phyloP scores from a whole-genome alignment of 2,329 filamentous ascomycete species.

The Pyrenophora graminea region DNA sequence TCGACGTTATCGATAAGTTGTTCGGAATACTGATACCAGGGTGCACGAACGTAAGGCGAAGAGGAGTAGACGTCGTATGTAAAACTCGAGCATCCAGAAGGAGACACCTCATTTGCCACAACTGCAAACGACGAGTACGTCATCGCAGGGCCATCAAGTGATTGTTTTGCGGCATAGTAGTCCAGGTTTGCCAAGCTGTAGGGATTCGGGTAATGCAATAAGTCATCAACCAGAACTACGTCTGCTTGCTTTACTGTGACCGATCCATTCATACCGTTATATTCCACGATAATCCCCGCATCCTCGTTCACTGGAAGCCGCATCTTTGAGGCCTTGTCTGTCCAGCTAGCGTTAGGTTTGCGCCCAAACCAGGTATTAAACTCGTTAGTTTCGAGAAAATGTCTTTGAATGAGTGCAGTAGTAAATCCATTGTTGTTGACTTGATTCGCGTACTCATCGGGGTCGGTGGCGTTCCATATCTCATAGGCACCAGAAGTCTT shows the following conservation, averaged over 20 bases:
- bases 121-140: conserved; percentile 73
- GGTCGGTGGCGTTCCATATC: conserved; percentile 67
- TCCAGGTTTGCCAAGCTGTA: conserved; percentile 63
- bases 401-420: conserved; percentile 64
- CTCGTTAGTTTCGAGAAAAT: conserved; percentile 60
- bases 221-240: conserved; percentile 68
- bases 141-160: conserved; percentile 71
- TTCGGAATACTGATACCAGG: conserved; percentile 73
- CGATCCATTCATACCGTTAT: conserved; percentile 67
- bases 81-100: conserved; percentile 69
- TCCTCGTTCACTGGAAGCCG: conserved; percentile 57
- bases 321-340: conserved; percentile 60
- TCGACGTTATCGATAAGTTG: conserved; percentile 65
- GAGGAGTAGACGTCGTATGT: conserved; percentile 69
- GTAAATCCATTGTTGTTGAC: conserved; percentile 72
- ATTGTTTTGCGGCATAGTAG: conserved; percentile 72
- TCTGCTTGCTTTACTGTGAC: conserved; percentile 72
- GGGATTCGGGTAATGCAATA: conserved; percentile 63
- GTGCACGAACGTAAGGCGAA: conserved; percentile 66
- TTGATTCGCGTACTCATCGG: conserved; percentile 71
- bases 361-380: conserved; percentile 62
- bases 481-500: conserved; percentile 43
- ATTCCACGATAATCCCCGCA: conserved; percentile 67
- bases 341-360: conserved; percentile 62
- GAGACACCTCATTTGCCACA: conserved; percentile 66